Evolutionary conservation across 306 rosid genomes (phyloP).

Genomic region (Cucumis melo): DNA sequence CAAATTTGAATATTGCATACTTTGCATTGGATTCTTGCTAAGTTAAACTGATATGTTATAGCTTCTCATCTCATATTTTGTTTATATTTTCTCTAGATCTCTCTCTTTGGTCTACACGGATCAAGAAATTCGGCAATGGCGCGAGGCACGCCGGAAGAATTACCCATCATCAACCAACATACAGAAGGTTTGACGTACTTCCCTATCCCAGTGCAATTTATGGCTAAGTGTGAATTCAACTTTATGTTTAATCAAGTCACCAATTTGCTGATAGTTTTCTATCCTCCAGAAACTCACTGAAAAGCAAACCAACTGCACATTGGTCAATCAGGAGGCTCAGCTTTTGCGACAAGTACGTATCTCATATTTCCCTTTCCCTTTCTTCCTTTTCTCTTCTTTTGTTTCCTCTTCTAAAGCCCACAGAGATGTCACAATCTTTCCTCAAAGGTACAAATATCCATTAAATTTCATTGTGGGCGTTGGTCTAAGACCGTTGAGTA

Average conservation of each 20-base stretch:
- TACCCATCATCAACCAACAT: constrained; percentile 39
- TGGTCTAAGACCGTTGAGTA: not conserved
- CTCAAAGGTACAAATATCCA: not conserved
- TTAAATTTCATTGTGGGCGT: not conserved
- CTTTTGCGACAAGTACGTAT: constrained; percentile 41
- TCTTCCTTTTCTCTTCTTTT: not conserved
- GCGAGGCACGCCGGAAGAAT: constrained; percentile 70
- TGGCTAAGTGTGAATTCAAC: not conserved
- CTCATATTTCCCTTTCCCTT: not conserved
- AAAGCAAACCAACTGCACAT: constrained; percentile 12
- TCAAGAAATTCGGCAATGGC: constrained; percentile 75
- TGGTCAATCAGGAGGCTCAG: constrained; percentile 32
- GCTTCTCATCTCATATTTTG: not conserved
- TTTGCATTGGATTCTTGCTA: not conserved
- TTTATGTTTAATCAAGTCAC: constrained; percentile 5
- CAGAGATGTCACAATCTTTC: not conserved
- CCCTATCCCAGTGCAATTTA: not conserved
- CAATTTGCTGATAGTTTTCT: constrained; percentile 19
- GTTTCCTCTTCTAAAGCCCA: not conserved
- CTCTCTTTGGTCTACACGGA: constrained; percentile 34
- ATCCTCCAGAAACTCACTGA: constrained; percentile 37
- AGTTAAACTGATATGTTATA: not conserved
- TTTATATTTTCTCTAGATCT: constrained; percentile 26
- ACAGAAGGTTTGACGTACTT: constrained; percentile 36
- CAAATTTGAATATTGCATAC: not conserved